Conservation (phyloP, 441 rosid species). For the Isatis lusitanica region DNA sequence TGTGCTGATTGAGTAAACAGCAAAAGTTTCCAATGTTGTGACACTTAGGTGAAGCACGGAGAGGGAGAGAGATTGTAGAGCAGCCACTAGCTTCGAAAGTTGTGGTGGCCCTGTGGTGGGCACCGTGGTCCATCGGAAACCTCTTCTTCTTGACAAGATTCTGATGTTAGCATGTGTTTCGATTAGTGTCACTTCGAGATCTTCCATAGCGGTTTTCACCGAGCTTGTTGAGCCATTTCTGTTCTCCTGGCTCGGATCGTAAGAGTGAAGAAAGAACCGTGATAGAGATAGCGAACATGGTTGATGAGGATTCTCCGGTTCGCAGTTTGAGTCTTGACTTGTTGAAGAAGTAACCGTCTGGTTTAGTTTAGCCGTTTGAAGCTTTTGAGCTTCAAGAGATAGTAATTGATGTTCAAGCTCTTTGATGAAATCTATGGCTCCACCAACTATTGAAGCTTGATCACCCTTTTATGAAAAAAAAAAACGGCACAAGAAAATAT, state of each 20-base stretch:
- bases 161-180: constrained; percentile 82
- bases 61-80: constrained; percentile 67
- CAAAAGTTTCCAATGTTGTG: constrained; percentile 56
- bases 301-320: constrained; percentile 22
- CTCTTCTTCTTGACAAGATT: constrained; percentile 56
- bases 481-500: not conserved
- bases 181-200: constrained; percentile 77
- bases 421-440: constrained; percentile 87
- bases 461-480: constrained; percentile 58
- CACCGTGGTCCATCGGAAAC: constrained; percentile 27
- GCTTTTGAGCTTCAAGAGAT: constrained; percentile 68
- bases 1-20: constrained; percentile 79
- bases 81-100: constrained; percentile 60
- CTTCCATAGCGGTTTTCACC: constrained; percentile 49
- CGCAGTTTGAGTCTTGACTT: constrained; percentile 31
- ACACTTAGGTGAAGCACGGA: constrained; percentile 79
- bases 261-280: constrained; percentile 54
- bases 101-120: constrained; percentile 35
- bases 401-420: constrained; percentile 74
- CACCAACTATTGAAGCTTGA: constrained; percentile 88
- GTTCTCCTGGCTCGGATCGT: constrained; percentile 50
- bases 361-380: constrained; percentile 30
- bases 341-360: constrained; percentile 32
- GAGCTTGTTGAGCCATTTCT: constrained; percentile 44
- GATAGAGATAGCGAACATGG: constrained; percentile 41